A percentile compares a stretch with the other conserved stretches of the same genome.
Conservation (phyloP, 2,329 filamentous ascomycete species). For the Whalleya microplaca region DNA sequence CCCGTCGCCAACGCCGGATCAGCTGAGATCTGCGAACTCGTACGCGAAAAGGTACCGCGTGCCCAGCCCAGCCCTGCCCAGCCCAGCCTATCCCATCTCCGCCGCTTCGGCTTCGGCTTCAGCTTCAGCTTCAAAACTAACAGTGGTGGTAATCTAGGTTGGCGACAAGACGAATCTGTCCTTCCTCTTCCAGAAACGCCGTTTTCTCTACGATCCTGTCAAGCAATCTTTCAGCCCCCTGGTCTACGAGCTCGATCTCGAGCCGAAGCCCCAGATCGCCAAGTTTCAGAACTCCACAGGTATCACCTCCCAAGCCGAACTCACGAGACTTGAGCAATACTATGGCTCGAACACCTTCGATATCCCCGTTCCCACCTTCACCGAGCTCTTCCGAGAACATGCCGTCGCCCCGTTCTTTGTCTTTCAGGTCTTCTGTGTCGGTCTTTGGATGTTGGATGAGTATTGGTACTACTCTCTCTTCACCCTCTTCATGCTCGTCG, state of each 20-base stretch:
- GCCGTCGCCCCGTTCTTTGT: conserved; percentile 99
- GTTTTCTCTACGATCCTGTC: conserved; percentile 81
- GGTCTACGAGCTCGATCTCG: conserved; percentile 79
- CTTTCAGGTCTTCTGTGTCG: conserved; percentile 98
- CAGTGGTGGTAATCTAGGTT: conserved; percentile 47
- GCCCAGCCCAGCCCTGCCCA: background rate
- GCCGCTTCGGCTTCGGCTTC: too few species aligned
- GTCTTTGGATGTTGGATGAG: conserved; percentile 97
- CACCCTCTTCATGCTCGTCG: conserved; percentile 97
- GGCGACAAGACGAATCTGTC: conserved; percentile 78
- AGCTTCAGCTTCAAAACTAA: background rate
- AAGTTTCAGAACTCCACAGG: conserved; percentile 82
- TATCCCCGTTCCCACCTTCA: conserved; percentile 94
- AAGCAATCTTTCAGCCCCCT: conserved; percentile 80
- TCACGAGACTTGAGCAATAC: conserved; percentile 82
- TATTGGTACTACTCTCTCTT: conserved; percentile 99
- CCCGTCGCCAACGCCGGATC: conserved; percentile 87
- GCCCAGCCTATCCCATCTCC: too few species aligned
- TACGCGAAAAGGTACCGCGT: conserved; percentile 67
- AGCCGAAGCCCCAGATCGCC: conserved; percentile 79
- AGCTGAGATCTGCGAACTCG: conserved; percentile 82
- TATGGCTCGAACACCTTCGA: conserved; percentile 97
- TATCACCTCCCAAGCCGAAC: conserved; percentile 72
- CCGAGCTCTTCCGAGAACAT: conserved; percentile 96
- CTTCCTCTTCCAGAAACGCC: conserved; percentile 97